Conservation (phyloP, 1,284 basidiomycete genomes). For the Sporisorium exsertum region DNA sequence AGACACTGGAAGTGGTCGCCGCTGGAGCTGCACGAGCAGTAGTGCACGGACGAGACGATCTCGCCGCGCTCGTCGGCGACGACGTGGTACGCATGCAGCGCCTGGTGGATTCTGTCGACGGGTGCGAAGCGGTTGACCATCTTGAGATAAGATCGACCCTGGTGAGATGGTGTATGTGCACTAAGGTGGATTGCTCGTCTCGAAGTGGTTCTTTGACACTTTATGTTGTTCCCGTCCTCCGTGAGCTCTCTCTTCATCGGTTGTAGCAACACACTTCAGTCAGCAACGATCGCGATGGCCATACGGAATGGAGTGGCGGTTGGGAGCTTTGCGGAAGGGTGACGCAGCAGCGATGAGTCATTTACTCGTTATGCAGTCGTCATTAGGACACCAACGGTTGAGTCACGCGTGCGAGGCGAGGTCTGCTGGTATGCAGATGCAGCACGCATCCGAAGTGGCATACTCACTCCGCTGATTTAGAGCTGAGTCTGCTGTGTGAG, state of each 20-base stretch:
- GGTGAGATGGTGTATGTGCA: not conserved
- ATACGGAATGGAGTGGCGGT: not conserved
- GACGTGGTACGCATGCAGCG: slow-evolving; percentile 52
- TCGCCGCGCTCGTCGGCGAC: slow-evolving; percentile 44
- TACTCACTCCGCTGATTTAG: too few relatives aligned
- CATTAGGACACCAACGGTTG: too few relatives aligned
- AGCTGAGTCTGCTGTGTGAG: too few relatives aligned
- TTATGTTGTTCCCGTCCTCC: not conserved
- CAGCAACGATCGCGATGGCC: not conserved
- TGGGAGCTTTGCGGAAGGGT: too few relatives aligned
- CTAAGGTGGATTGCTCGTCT: not conserved
- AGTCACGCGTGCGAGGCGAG: too few relatives aligned
- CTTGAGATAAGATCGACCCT: not conserved
- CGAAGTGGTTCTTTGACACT: not conserved
- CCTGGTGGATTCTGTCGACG: slow-evolving; percentile 41
- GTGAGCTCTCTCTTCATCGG: not conserved
- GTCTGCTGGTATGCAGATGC: too few relatives aligned
- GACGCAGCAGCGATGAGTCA: not conserved
- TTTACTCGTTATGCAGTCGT: not conserved
- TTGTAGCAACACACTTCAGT: not conserved
- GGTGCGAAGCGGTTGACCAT: slow-evolving; percentile 42
- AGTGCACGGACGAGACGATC: slow-evolving; percentile 44
- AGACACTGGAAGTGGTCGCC: slow-evolving; percentile 60
- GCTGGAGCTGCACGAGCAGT: slow-evolving; percentile 33
- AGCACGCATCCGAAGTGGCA: too few relatives aligned